Conservation (phyloP, 2,329 filamentous ascomycete species). For the Ophiostoma ulmi region DNA sequence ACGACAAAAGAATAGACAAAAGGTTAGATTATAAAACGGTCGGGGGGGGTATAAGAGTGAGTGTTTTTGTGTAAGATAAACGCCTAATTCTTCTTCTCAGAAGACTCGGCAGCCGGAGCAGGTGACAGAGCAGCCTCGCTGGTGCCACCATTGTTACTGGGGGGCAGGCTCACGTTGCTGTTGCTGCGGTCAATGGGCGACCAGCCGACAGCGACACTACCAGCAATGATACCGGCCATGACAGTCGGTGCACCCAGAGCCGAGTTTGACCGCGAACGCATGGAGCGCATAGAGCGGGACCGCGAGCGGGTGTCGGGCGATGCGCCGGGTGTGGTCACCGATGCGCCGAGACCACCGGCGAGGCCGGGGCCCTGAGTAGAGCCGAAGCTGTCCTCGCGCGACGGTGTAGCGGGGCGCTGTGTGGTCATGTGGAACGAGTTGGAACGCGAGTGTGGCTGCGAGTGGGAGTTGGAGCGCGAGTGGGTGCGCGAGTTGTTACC, state of each 20-base stretch:
- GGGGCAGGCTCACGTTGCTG: conserved; percentile 28
- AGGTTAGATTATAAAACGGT: background rate
- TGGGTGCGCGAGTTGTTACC: conserved; percentile 47
- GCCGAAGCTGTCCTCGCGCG: conserved; percentile 49
- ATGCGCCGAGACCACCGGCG: conserved; percentile 1
- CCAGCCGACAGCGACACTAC: conserved; percentile 71
- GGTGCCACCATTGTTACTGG: background rate
- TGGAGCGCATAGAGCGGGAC: conserved; percentile 52
- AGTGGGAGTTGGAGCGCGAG: conserved; percentile 49
- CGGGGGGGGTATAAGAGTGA: background rate
- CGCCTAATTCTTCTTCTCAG: background rate
- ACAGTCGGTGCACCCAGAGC: conserved; percentile 69
- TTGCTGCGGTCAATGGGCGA: conserved; percentile 58
- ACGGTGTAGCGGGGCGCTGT: conserved; percentile 56
- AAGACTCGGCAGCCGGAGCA: background rate
- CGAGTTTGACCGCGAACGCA: conserved; percentile 61
- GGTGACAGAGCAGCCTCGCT: background rate
- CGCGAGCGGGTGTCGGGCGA: conserved; percentile 59
- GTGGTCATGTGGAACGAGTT: conserved; percentile 40
- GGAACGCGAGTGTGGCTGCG: conserved; percentile 58
- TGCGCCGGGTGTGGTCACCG: conserved; percentile 34
- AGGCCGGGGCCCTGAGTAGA: conserved; percentile 28
- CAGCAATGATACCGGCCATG: conserved; percentile 79
- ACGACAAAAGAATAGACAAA: background rate
- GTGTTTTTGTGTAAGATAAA: background rate